Conservation (phyloP, 2,329 filamentous ascomycete species). For the Didymella exigua region DNA sequence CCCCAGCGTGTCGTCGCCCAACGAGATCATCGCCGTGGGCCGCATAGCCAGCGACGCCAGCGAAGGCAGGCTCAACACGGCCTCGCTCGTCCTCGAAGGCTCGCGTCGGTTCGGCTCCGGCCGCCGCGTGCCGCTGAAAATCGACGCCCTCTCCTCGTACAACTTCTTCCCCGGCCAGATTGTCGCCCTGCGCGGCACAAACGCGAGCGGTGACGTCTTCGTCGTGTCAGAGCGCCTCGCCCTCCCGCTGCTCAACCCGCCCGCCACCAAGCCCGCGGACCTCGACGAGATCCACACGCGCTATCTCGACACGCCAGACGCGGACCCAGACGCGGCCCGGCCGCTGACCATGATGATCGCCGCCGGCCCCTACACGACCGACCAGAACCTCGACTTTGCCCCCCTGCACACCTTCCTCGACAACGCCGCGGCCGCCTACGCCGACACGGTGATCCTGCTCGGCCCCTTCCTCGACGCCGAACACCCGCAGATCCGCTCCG, state of each 20-base stretch:
- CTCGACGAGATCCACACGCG: constrained; percentile 73
- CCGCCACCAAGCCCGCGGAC: constrained; percentile 70
- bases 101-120: constrained; percentile 84
- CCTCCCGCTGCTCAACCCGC: constrained; percentile 73
- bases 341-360: constrained; percentile 80
- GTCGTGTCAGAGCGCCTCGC: constrained; percentile 76
- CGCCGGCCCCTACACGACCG: constrained; percentile 87
- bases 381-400: constrained; percentile 90
- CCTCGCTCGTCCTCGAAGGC: constrained; percentile 86
- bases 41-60: constrained; percentile 85
- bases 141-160: constrained; percentile 71
- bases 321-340: constrained; percentile 56
- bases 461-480: constrained; percentile 93
- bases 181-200: constrained; percentile 83
- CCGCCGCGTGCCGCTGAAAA: constrained; percentile 76
- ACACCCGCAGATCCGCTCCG: constrained; percentile 78
- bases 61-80: constrained; percentile 85
- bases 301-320: constrained; percentile 65
- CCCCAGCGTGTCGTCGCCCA: constrained; percentile 81
- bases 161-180: constrained; percentile 96
- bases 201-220: constrained; percentile 84
- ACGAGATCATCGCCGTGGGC: constrained; percentile 86
- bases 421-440: constrained; percentile 73
- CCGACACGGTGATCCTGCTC: constrained; percentile 77
- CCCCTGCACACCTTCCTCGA: constrained; percentile 81